Conservation (phyloP, 805 yeast genomes). For the Ogataea allantospora region DNA sequence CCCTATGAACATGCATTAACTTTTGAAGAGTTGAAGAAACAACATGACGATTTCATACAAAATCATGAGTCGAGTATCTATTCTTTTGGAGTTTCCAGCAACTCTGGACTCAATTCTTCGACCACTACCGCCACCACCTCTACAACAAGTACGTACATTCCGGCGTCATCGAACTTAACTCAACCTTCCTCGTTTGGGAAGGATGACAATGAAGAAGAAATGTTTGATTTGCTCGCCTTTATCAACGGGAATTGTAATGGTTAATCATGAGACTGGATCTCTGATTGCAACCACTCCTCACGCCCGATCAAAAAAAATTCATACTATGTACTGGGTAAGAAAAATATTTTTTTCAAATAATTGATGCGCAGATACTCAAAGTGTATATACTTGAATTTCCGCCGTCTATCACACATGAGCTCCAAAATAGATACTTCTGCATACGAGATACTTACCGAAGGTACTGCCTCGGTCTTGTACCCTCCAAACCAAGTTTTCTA, state of each 20-base stretch:
- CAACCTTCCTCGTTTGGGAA: neutral
- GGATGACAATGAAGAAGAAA: constrained; percentile 11
- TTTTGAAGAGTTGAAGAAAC: constrained; percentile 23
- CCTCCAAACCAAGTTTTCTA: constrained; percentile 90
- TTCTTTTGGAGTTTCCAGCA: constrained; percentile 8
- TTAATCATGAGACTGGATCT: constrained; percentile 4
- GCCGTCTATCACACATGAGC: constrained; percentile 7
- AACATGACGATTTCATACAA: constrained; percentile 22
- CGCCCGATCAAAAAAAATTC: constrained; percentile 5
- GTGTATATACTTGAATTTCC: neutral
- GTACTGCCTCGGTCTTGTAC: constrained; percentile 77
- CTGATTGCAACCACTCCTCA: constrained; percentile 10
- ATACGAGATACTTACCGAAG: constrained; percentile 54
- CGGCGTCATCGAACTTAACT: neutral
- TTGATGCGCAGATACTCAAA: constrained; percentile 8
- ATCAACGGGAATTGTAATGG: constrained; percentile 13
- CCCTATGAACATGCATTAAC: constrained; percentile 9
- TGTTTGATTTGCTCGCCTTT: constrained; percentile 21
- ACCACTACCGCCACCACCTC: neutral
- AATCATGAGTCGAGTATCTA: constrained; percentile 17
- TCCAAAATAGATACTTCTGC: constrained; percentile 16
- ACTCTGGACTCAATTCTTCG: neutral
- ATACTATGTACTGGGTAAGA: neutral
- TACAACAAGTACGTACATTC: neutral
- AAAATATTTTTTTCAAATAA: constrained; percentile 1